Evolutionary conservation across 495 filamentous ascomycete species (phyloP).

Genomic region (Chlorociboria aeruginascens): DNA sequence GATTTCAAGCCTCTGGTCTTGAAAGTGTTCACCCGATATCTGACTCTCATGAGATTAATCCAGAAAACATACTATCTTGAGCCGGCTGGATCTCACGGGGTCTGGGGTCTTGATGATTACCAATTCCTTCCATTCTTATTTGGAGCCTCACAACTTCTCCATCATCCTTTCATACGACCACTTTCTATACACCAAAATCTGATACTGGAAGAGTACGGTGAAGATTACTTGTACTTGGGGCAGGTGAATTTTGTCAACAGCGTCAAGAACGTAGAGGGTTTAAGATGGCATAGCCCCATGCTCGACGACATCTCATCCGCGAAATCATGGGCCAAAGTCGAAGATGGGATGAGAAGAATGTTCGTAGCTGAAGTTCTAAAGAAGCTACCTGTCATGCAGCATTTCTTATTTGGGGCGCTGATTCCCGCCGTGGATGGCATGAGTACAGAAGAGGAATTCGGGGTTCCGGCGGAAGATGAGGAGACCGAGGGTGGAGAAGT

Average conservation of each 20-base stretch:
- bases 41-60: constrained; percentile 65
- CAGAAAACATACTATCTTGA: constrained; percentile 92
- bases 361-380: constrained; percentile 85
- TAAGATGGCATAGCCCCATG: constrained; percentile 98
- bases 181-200: constrained; percentile 75
- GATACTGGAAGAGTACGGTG: constrained; percentile 72
- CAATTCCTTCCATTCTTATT: constrained; percentile 95
- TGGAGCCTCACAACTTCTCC: constrained; percentile 77
- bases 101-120: constrained; percentile 98
- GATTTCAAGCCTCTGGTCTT: constrained; percentile 67
- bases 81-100: constrained; percentile 86
- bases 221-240: constrained; percentile 77
- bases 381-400: constrained; percentile 96
- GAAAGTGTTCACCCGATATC: constrained; percentile 67
- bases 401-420: constrained; percentile 84
- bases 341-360: constrained; percentile 92
- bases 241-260: constrained; percentile 90
- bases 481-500: constrained; percentile 41
- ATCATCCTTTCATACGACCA: constrained; percentile 80
- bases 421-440: constrained; percentile 73
- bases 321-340: constrained; percentile 84
- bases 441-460: constrained; percentile 45
- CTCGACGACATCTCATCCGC: constrained; percentile 94
- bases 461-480: constrained; percentile 32
- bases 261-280: constrained; percentile 89